Evolutionary conservation across 108 stramenopile species (phyloP), one percentile per base, ranked within the genome.

Genomic region (Stephanodiscus triporus): DNA sequence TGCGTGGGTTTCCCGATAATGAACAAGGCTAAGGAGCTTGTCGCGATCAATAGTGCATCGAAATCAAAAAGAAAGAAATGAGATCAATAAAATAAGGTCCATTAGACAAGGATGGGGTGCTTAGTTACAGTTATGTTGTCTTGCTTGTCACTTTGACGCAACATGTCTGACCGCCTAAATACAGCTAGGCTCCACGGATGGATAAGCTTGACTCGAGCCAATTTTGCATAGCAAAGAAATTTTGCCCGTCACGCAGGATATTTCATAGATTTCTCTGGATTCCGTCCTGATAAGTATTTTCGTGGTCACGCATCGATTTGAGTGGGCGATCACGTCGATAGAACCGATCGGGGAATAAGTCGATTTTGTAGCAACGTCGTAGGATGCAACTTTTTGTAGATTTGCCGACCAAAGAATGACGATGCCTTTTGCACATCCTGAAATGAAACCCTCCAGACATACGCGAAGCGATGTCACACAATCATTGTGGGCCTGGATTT

Each of bases 281-380:
- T 59, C 40, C 8, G 88, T 88, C 20, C 86, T 85, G 2, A 89
- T 81, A 27, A 90, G 53, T 8, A 93, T 66, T 68, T 81, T 87
- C 54, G 58, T 68, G 36, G 77, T 81, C 26, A 27, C 50, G 0
- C 20, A 45, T 20, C 65, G 66, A 63, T 70, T 80, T 10, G 77
- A 68, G 61, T 84, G 81, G 9, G 48, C 55, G 32, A 53, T 36
- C 20, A 85, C 50, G 69, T 83, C 85, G 5, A 91, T 63, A n/a
- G 81, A 63, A 17, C 82, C 67, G 13, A 91, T 66, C 9, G 66
- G 72, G 6, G 65, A 73, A 57, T 29, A 53, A 3, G 59, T 24
- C 27, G 76, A 58, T 36, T 55, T 24, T 55, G 77, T 58, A 23
- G 45, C 48, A 45, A 89, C 34, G 51, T 87, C 84, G 43, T 87